phyloP scores from a whole-genome alignment of 331 rosid genomes.

The Malus hybrid region DNA sequence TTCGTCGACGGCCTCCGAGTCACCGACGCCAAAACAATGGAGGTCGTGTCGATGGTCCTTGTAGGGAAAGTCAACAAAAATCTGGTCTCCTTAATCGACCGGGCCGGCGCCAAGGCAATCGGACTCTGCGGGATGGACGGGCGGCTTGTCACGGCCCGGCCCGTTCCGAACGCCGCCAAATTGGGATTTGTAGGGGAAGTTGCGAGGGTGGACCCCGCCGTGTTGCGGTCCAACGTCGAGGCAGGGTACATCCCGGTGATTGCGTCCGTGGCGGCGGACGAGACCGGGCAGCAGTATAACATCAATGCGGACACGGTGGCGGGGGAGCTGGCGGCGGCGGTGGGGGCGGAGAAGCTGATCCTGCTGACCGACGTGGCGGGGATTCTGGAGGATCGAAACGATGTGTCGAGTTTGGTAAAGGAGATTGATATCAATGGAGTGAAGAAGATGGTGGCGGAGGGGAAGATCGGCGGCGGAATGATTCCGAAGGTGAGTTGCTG shows the following conservation, averaged over 20 bases:
- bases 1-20: conserved; percentile 91
- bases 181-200: conserved; percentile 85
- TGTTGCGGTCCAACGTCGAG: conserved; percentile 48
- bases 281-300: conserved; percentile 66
- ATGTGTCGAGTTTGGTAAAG: conserved; percentile 63
- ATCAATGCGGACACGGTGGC: conserved; percentile 90
- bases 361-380: conserved; percentile 84
- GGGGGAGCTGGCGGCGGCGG: conserved; percentile 77
- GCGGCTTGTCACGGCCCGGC: conserved; percentile 64
- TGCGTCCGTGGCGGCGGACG: conserved; percentile 77
- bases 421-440: conserved; percentile 64
- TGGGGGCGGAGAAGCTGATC: conserved; percentile 86
- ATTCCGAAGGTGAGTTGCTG: conserved; percentile 85
- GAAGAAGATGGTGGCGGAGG: conserved; percentile 62
- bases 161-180: conserved; percentile 53
- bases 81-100: conserved; percentile 63
- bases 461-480: conserved; percentile 76
- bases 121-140: conserved; percentile 89
- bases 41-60: conserved; percentile 89
- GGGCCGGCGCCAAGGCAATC: conserved; percentile 75
- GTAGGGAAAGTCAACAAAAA: conserved; percentile 77
- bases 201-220: conserved; percentile 49
- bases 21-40: conserved; percentile 78
- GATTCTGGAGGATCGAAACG: conserved; percentile 46
- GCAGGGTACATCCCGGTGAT: conserved; percentile 74